A percentile compares a stretch with the other conserved stretches of the same genome.
Conservation (phyloP, 176 grass and related monocot species). For the Zoysia japonica region DNA sequence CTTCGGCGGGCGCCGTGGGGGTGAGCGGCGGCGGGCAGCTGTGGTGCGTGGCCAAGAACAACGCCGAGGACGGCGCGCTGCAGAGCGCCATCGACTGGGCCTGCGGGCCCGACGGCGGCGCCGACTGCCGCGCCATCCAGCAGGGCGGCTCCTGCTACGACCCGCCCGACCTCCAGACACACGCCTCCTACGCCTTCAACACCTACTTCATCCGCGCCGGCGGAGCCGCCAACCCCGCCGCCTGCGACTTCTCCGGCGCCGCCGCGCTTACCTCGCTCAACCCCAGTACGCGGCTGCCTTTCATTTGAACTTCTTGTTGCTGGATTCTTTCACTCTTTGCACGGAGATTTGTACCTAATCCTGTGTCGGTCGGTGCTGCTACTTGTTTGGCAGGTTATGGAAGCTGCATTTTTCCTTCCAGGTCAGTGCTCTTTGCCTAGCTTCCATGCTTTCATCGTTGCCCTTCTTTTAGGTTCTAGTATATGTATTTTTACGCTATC, state of each 20-base stretch:
- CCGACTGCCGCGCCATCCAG: conserved; percentile 70
- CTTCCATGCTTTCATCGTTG: background rate
- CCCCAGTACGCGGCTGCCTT: conserved; percentile 43
- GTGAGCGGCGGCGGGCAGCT: conserved; percentile 49
- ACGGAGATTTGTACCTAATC: conserved; percentile 17
- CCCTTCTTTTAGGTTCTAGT: no score
- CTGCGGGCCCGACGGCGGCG: conserved; percentile 52
- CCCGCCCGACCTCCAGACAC: conserved; percentile 59
- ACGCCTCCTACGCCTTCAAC: conserved; percentile 77
- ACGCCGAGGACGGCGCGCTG: conserved; percentile 61
- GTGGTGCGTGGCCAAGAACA: conserved; percentile 89
- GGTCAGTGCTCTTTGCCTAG: conserved; percentile 37
- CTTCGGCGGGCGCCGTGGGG: background rate
- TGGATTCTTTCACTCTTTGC: background rate
- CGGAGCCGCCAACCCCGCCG: conserved; percentile 42
- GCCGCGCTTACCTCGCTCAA: conserved; percentile 70
- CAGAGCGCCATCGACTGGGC: conserved; percentile 73
- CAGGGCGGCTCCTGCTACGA: conserved; percentile 63
- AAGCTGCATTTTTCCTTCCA: conserved; percentile 61
- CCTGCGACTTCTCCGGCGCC: conserved; percentile 71
- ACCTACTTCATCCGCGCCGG: conserved; percentile 65
- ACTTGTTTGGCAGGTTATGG: conserved; percentile 50
- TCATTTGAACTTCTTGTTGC: conserved; percentile 11
- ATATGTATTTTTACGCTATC: no score
- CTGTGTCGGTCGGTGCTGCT: background rate